A percentile compares a stretch with the other conserved stretches of the same genome.
Conservation (phyloP, 306 rosid species). For the Vachellia collinsii region DNA sequence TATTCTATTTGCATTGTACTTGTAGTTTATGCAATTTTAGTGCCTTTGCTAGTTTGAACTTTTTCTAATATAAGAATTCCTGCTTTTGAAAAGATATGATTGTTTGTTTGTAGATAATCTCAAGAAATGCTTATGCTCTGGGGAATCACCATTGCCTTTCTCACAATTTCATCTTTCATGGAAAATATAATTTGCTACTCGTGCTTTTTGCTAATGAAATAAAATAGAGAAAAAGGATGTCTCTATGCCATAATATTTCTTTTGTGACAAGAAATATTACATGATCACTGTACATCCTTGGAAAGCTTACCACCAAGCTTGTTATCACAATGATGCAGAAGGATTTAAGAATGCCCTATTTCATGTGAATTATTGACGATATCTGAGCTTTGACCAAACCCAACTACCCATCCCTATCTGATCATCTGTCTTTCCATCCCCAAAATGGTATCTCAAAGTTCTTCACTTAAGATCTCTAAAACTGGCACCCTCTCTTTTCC, state of each 20-base stretch:
- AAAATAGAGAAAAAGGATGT: not conserved
- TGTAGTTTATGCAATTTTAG: not conserved
- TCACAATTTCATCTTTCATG: slow-evolving; percentile 12
- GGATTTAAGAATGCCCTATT: not conserved
- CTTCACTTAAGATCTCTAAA: not conserved
- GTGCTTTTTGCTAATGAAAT: not conserved
- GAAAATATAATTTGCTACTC: not conserved
- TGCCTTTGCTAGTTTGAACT: slow-evolving; percentile 8
- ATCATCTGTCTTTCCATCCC: not conserved
- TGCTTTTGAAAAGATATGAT: slow-evolving; percentile 2
- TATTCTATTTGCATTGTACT: not conserved
- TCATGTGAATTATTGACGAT: not conserved
- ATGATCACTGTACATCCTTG: not conserved
- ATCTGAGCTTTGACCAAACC: slow-evolving; percentile 1
- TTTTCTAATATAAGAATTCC: not conserved
- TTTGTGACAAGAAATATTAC: not conserved
- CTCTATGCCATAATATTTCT: not conserved
- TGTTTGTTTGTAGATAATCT: slow-evolving; percentile 21
- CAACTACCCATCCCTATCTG: not conserved
- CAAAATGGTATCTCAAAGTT: not conserved
- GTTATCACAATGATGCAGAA: not conserved
- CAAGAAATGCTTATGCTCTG: slow-evolving; percentile 1
- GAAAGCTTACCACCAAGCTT: not conserved
- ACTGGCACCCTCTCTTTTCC: not conserved
- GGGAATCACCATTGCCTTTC: slow-evolving; percentile 21